These are phyloP conservation scores for Pythium phragmiticola DNA, from an alignment of 352 stramenopile genomes.

Conservation along the genomic window DNA sequence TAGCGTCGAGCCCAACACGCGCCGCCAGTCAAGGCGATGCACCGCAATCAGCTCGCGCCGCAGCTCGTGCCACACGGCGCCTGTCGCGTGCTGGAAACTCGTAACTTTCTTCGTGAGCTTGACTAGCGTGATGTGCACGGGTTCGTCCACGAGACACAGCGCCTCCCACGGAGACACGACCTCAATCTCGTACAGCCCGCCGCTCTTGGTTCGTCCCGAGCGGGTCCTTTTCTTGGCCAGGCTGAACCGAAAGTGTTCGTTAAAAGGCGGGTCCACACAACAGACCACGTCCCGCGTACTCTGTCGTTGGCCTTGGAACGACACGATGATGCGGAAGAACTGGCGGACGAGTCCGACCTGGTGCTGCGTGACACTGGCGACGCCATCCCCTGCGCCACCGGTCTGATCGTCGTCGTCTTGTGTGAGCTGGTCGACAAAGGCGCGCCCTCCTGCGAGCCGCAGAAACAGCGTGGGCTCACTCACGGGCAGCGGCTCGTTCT, in stretches of 20 bases:
- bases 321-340: constrained; percentile 54
- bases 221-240: constrained; percentile 40
- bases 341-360: constrained; percentile 43
- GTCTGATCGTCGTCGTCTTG: constrained; percentile 16
- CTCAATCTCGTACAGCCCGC: constrained; percentile 48
- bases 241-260: constrained; percentile 63
- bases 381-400: constrained; percentile 1
- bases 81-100: constrained; percentile 23
- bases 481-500: constrained; percentile 6
- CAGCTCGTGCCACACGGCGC: constrained; percentile 42
- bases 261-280: constrained; percentile 62
- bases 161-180: constrained; percentile 64
- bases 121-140: constrained; percentile 54
- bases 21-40: constrained; percentile 74
- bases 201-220: constrained; percentile 23
- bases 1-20: constrained; percentile 65
- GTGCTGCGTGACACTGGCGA: constrained; percentile 14
- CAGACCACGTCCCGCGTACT: constrained; percentile 44
- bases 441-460: constrained; percentile 51
- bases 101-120: constrained; percentile 59
- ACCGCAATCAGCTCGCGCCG: constrained; percentile 59
- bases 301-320: constrained; percentile 61
- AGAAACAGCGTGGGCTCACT: constrained; percentile 42
- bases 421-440: constrained; percentile 73
- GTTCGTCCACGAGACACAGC: constrained; percentile 65